Base-by-base conservation (phyloP, 352 stramenopile species). In the Phytophthora cactorum region DNA sequence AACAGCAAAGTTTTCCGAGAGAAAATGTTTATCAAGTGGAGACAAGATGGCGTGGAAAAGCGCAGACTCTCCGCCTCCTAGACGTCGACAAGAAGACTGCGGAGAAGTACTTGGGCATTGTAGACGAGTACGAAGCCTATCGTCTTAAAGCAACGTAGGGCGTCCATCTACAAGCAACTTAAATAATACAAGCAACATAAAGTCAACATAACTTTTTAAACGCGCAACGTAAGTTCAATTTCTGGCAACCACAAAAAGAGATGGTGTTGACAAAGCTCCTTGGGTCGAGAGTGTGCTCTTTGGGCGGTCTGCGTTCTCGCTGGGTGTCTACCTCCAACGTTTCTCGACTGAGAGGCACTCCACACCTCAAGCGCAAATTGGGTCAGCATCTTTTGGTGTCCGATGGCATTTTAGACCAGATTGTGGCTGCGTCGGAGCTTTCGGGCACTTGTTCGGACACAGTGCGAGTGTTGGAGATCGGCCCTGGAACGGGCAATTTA, bases 401-500 rank as follows among this genome's bases (percentile, higher is more conserved):
- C 53, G 75, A 90, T 65, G 60, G 59, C 29, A 79, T 93, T 22
- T 70, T 95, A 55, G 55, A 74, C 50, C 66, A 84, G 52, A 95
- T 92, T 63, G 82, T 93, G 6, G 79, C 78, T 12, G 79, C 84
- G 3, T 79, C 87, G 7, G 56, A 83, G 46, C 74, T 95, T 4
- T 70, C 79, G 9, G 25, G 22, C 54, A 62, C 81, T 14, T 52
- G 29, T 53, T 55, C 79, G 12, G 59, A 70, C 22, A 39, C 31
- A 29, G 65, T 87, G 17, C 81, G 75, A n/a, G 80, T 96, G 36
- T 78, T 96, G 27, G 89, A 96, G 67, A 91, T 96, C 52, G 89
- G 89, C 11, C 88, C 89, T 0, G 89, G 89, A 14, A 96, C 87
- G 6, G 89, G 89, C 52, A 96, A 96, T 56, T 74, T 96, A 44